Conservation (phyloP, 2,329 filamentous ascomycete genomes). For the Pseudohalonectria lignicola region DNA sequence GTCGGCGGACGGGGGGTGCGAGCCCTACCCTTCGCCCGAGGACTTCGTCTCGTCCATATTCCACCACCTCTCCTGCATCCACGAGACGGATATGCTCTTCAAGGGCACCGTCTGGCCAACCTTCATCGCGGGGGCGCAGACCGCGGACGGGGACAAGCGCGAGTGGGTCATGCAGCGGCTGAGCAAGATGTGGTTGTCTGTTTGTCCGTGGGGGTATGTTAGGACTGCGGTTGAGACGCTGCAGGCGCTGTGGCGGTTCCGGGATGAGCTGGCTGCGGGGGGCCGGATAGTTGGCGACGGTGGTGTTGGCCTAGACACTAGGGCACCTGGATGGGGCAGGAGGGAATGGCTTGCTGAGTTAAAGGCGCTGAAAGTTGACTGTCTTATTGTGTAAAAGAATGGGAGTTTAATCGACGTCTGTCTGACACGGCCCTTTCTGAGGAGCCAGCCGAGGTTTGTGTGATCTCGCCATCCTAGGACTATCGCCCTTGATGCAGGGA, state of each 20-base stretch:
- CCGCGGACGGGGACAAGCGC: slow-evolving; percentile 26
- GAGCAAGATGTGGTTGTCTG: slow-evolving; percentile 3
- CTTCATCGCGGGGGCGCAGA: slow-evolving; percentile 43
- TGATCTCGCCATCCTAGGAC: too few relatives aligned
- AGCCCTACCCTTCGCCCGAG: too few relatives aligned
- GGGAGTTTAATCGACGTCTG: not conserved
- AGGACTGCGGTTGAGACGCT: slow-evolving; percentile 34
- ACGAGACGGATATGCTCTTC: slow-evolving; percentile 37
- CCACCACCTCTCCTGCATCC: slow-evolving; percentile 32
- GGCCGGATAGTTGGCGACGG: slow-evolving; percentile 9
- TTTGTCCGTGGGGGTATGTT: slow-evolving; percentile 35
- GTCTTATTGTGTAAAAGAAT: slow-evolving; percentile 29
- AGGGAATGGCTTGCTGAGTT: slow-evolving; percentile 32
- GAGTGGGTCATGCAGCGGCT: slow-evolving; percentile 37
- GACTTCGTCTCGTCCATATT: slow-evolving; percentile 33
- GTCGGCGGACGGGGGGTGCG: slow-evolving; percentile 14
- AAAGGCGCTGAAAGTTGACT: slow-evolving; percentile 27
- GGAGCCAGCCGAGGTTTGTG: too few relatives aligned
- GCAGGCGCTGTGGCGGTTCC: slow-evolving; percentile 27
- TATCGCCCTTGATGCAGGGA: too few relatives aligned
- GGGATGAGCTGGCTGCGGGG: slow-evolving; percentile 15
- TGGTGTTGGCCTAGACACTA: not conserved
- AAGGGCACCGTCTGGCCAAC: slow-evolving; percentile 47
- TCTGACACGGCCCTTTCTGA: not conserved
- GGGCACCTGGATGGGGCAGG: slow-evolving; percentile 1